phyloP scores from a whole-genome alignment of 2,329 filamentous ascomycete species.

The Fusarium beomiforme region DNA sequence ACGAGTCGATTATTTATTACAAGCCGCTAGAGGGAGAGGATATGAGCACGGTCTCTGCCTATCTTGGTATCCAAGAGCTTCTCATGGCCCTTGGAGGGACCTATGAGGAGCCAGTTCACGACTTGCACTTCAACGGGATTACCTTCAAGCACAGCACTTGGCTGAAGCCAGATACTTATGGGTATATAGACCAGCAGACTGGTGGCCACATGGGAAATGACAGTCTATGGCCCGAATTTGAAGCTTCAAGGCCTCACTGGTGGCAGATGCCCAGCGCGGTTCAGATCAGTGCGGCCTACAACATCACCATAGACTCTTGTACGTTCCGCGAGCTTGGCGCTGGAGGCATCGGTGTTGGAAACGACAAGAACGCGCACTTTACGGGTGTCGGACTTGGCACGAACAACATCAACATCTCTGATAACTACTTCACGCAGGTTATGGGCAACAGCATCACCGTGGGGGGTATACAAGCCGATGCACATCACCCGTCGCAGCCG shows the following conservation, averaged over 20 bases:
- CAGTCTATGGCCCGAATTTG: not conserved
- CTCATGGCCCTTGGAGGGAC: not conserved
- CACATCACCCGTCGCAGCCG: not conserved
- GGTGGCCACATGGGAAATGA: conserved; percentile 7
- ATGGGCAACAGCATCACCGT: conserved; percentile 8
- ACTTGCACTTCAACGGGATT: not conserved
- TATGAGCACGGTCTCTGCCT: not conserved
- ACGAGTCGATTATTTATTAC: not conserved
- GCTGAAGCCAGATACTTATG: not conserved
- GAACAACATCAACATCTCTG: not conserved
- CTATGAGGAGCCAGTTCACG: not conserved
- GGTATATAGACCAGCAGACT: not conserved
- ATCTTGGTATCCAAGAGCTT: not conserved
- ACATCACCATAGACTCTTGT: not conserved
- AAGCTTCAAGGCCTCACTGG: conserved; percentile 1
- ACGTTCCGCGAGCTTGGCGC: conserved; percentile 2
- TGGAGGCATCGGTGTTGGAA: not conserved
- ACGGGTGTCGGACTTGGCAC: not conserved
- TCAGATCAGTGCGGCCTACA: not conserved
- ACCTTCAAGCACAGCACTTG: conserved; percentile 3
- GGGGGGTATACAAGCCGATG: not conserved
- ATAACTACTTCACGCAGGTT: not conserved
- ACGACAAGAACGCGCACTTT: not conserved
- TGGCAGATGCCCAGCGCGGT: conserved; percentile 13
- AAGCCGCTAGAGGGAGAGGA: not conserved